These are phyloP conservation scores for Vittaforma corneae DNA, from an alignment of 371 early-diverging fungal genomes.

Conservation along the genomic window DNA sequence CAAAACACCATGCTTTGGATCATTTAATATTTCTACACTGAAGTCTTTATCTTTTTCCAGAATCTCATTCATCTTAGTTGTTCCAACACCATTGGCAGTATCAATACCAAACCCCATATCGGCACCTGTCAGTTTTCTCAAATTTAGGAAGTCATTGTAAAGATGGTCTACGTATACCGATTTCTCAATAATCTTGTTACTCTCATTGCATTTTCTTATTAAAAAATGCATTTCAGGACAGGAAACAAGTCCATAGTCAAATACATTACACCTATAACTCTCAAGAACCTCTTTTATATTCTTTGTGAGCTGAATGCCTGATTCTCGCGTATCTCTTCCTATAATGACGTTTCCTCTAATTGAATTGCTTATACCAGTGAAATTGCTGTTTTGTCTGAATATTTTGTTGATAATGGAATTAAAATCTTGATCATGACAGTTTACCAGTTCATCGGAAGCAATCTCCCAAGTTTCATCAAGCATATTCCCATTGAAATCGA, in stretches of 20 bases:
- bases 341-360: constrained; percentile 39
- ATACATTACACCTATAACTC: constrained; percentile 63
- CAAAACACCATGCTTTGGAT: constrained; percentile 33
- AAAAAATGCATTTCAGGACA: constrained; percentile 61
- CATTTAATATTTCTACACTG: constrained; percentile 48
- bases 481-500: constrained; percentile 96
- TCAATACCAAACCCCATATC: constrained; percentile 27
- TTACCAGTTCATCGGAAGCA: constrained; percentile 76
- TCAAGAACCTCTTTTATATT: constrained; percentile 69
- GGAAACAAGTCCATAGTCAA: constrained; percentile 76
- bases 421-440: constrained; percentile 65
- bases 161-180: constrained; percentile 23
- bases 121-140: constrained; percentile 16
- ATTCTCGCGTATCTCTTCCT: constrained; percentile 62
- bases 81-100: constrained; percentile 70
- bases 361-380: constrained; percentile 60
- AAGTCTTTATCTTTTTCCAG: constrained; percentile 69
- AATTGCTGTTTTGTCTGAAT: constrained; percentile 64
- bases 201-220: constrained; percentile 27
- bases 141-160: not conserved
- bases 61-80: constrained; percentile 71
- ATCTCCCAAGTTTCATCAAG: constrained; percentile 84
- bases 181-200: constrained; percentile 18
- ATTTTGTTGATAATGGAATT: constrained; percentile 63
- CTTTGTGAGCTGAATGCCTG: constrained; percentile 68